Evolutionary conservation across 163 green algal genomes (phyloP).

Genomic region (Scenedesmus sp.): DNA sequence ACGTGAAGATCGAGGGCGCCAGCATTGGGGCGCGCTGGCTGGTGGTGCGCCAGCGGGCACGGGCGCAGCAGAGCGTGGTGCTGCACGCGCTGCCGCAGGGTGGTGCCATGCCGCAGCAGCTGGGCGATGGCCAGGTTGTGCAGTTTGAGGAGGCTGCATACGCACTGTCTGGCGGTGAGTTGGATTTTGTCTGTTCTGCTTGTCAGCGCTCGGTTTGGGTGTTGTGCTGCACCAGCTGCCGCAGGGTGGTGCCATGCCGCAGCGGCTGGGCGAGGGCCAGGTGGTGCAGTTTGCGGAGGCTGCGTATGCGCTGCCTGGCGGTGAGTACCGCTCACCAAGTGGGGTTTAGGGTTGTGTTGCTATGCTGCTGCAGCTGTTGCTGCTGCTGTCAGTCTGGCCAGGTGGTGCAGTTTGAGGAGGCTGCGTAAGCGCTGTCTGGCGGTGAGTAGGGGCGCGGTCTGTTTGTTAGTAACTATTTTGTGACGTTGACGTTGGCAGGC

Average conservation of each 20-base stretch:
- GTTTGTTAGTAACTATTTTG: neutral
- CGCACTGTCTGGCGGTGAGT: slow-evolving; percentile 67
- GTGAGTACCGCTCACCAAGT: neutral
- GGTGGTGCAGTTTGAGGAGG: slow-evolving; percentile 81
- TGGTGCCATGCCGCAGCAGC: slow-evolving; percentile 26
- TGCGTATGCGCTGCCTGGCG: slow-evolving; percentile 72
- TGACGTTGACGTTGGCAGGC: slow-evolving; percentile 55
- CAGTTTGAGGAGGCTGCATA: slow-evolving; percentile 86
- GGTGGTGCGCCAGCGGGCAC: slow-evolving; percentile 51
- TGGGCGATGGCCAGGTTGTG: slow-evolving; percentile 65
- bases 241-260: slow-evolving; percentile 4
- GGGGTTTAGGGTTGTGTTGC: slow-evolving; percentile 14
- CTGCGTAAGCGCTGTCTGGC: slow-evolving; percentile 76
- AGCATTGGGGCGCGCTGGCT: slow-evolving; percentile 65
- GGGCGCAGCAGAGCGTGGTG: slow-evolving; percentile 56
- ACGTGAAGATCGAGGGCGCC: slow-evolving; percentile 86
- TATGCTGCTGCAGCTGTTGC: too few species aligned
- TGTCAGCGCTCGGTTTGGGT: neutral
- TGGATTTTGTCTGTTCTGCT: neutral
- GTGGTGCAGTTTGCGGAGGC: slow-evolving; percentile 82
- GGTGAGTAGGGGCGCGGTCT: slow-evolving; percentile 33
- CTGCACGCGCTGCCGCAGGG: slow-evolving; percentile 61
- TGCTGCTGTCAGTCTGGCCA: slow-evolving; percentile 30
- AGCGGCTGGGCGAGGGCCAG: slow-evolving; percentile 55
- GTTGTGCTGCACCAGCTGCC: slow-evolving; percentile 62